These are phyloP conservation scores for Puccinellia tenuiflora DNA, from an alignment of 176 grass and related monocot genomes.

Conservation along the genomic window DNA sequence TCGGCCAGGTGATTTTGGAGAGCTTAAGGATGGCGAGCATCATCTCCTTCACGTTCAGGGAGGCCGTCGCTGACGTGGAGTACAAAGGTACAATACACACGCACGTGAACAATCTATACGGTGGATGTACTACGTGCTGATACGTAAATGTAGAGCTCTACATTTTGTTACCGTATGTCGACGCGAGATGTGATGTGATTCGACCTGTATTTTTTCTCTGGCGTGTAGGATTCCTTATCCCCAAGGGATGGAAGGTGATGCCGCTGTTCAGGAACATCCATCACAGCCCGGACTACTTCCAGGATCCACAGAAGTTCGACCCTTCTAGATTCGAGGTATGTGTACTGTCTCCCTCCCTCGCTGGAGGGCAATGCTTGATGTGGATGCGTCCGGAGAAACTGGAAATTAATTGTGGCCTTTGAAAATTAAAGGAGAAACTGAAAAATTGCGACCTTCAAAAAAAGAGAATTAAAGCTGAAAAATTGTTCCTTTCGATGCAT, in stretches of 20 bases:
- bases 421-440: background rate
- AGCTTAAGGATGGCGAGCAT: conserved; percentile 97
- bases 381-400: conserved; percentile 8
- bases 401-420: background rate
- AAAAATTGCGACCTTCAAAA: too few relatives aligned
- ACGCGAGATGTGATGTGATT: too few relatives aligned
- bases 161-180: background rate
- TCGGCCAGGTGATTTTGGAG: conserved; percentile 79
- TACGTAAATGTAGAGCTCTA: conserved; percentile 14
- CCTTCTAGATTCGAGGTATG: conserved; percentile 91
- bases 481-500: conserved; percentile 23
- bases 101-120: background rate
- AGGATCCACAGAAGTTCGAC: conserved; percentile 73
- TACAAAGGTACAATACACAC: conserved; percentile 72
- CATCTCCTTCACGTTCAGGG: conserved; percentile 96
- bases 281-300: conserved; percentile 74
- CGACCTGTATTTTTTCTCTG: conserved; percentile 11
- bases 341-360: conserved; percentile 11
- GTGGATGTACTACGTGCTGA: background rate
- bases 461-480: background rate
- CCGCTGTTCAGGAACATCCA: conserved; percentile 96
- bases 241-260: conserved; percentile 99
- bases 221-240: conserved; percentile 77
- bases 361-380: background rate
- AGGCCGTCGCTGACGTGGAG: conserved; percentile 92